Percentiles rank a stretch among this genome's conserved stretches.
phyloP scores from a whole-genome alignment of 192 early-diverging fungal species.

The Nowakowskiella sp. region DNA sequence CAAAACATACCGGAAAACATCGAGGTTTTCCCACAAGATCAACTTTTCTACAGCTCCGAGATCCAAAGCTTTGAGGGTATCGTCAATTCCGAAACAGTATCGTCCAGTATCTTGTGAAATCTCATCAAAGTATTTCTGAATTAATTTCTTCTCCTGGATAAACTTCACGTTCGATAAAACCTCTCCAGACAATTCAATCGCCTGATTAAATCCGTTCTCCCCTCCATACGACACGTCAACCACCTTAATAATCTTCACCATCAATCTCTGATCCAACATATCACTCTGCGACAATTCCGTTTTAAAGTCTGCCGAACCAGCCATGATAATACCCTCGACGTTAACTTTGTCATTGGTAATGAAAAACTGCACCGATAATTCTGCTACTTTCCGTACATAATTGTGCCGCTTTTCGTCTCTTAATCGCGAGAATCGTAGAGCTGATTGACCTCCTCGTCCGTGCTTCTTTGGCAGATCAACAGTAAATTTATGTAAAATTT shows the following conservation, averaged over 20 bases:
- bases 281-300: constrained; percentile 91
- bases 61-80: constrained; percentile 93
- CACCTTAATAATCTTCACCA: constrained; percentile 80
- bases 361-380: constrained; percentile 91
- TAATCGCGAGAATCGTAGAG: constrained; percentile 97
- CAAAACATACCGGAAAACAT: constrained; percentile 66
- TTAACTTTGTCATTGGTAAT: constrained; percentile 89
- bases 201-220: constrained; percentile 98
- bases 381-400: constrained; percentile 97
- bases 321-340: constrained; percentile 80
- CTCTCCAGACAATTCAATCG: constrained; percentile 88
- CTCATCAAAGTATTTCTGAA: constrained; percentile 92
- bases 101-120: constrained; percentile 95
- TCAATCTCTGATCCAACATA: constrained; percentile 88
- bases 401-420: constrained; percentile 98
- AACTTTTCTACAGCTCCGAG: constrained; percentile 97
- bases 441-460: constrained; percentile 99
- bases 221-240: constrained; percentile 99
- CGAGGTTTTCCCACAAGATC: constrained; percentile 96
- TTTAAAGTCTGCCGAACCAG: constrained; percentile 99
- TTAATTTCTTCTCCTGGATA: constrained; percentile 97
- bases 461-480: constrained; percentile 99
- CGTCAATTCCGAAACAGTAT: constrained; percentile 90
- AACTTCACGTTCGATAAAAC: constrained; percentile 94
- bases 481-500: constrained; percentile 85